phyloP scores from a whole-genome alignment of 192 early-diverging fungal species.

The Chytriomyces hyalinus region DNA sequence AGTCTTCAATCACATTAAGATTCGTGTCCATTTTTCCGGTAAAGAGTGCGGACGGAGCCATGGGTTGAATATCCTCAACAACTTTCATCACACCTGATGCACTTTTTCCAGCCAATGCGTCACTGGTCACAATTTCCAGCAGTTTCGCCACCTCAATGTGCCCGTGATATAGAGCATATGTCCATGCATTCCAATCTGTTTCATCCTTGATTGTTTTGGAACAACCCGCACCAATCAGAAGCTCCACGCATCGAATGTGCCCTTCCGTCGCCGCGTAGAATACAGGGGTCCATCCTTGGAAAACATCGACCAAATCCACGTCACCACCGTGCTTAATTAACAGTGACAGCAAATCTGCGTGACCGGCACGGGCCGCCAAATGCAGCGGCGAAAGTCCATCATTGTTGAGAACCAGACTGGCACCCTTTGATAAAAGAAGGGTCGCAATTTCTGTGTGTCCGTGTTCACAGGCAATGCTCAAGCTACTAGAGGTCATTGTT shows the following conservation, averaged over 20 bases:
- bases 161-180: slow-evolving; percentile 74
- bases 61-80: slow-evolving; percentile 46
- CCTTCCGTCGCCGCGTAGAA: slow-evolving; percentile 96
- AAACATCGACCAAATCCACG: slow-evolving; percentile 83
- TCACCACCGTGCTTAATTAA: slow-evolving; percentile 76
- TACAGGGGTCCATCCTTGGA: slow-evolving; percentile 95
- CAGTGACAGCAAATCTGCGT: slow-evolving; percentile 69
- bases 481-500: slow-evolving; percentile 68
- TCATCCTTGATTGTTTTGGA: slow-evolving; percentile 81
- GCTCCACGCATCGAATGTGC: slow-evolving; percentile 76
- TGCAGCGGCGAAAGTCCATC: slow-evolving; percentile 90
- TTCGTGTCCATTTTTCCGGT: slow-evolving; percentile 27
- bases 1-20: slow-evolving; percentile 55
- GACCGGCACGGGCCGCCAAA: slow-evolving; percentile 84
- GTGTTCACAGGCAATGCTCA: slow-evolving; percentile 90
- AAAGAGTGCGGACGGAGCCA: slow-evolving; percentile 56
- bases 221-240: slow-evolving; percentile 80
- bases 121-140: slow-evolving; percentile 35
- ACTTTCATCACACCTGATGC: slow-evolving; percentile 10
- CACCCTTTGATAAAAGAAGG: slow-evolving; percentile 77
- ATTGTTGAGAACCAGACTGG: slow-evolving; percentile 60
- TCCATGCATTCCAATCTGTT: slow-evolving; percentile 78
- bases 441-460: slow-evolving; percentile 86
- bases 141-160: slow-evolving; percentile 54
- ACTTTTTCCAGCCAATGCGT: background rate